These are phyloP conservation scores for Hymenoscyphus infarciens DNA, from an alignment of 2,329 filamentous ascomycete genomes.

Conservation along the genomic window DNA sequence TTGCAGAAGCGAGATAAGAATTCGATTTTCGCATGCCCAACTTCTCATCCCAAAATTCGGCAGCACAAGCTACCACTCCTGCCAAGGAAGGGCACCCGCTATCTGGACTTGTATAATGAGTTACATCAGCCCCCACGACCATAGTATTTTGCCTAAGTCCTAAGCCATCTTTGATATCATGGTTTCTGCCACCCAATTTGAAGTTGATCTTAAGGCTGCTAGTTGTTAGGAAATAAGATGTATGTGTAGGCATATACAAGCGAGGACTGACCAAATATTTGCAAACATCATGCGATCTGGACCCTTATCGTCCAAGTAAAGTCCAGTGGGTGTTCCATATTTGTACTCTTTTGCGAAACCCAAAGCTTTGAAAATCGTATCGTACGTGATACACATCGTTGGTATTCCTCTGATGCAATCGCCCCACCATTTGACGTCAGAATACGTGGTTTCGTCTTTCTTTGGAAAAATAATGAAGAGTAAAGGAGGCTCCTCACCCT, in stretches of 20 bases:
- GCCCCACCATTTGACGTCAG: constrained; percentile 7
- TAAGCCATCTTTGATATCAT: constrained; percentile 52
- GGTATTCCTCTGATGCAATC: background rate
- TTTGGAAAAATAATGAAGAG: background rate
- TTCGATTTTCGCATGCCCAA: too few species aligned
- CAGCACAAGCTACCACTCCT: constrained; percentile 66
- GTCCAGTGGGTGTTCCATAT: too few species aligned
- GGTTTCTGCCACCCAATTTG: constrained; percentile 69
- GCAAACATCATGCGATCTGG: background rate
- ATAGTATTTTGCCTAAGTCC: constrained; percentile 68
- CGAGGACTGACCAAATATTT: background rate
- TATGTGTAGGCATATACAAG: too few species aligned
- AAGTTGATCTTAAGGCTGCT: constrained; percentile 73
- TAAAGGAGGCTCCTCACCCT: background rate
- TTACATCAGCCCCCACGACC: constrained; percentile 82
- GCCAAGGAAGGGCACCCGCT: constrained; percentile 66
- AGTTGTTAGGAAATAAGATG: too few species aligned
- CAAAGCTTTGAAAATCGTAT: background rate
- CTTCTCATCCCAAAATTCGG: too few species aligned
- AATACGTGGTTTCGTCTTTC: background rate
- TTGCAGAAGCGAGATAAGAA: constrained; percentile 72
- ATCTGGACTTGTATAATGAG: constrained; percentile 61
- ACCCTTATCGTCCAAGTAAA: too few species aligned
- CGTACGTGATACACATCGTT: background rate
- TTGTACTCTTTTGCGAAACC: too few species aligned